These are phyloP conservation scores for Emericellopsis cladophorae DNA, from an alignment of 2,329 filamentous ascomycete species.

Conservation along the genomic window DNA sequence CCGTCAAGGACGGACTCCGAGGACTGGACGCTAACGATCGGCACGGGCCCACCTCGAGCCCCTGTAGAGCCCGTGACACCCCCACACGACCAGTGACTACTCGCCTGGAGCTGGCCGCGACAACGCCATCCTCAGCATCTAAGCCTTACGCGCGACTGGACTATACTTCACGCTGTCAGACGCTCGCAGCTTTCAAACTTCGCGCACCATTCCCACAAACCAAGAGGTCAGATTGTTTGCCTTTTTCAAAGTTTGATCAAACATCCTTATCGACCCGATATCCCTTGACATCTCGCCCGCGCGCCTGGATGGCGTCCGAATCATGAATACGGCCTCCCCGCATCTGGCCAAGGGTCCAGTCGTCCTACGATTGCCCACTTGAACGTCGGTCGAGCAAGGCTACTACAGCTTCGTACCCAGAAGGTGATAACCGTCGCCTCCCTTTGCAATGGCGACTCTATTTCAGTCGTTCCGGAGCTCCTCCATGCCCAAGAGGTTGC, in stretches of 20 bases:
- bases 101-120: too few species aligned
- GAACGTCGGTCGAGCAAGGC: conserved; percentile 12
- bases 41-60: too few species aligned
- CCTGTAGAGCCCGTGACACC: conserved; percentile 1
- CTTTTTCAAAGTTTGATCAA: too few species aligned
- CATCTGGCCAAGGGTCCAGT: conserved; percentile 19
- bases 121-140: too few species aligned
- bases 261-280: neutral
- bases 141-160: too few species aligned
- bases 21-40: too few species aligned
- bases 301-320: conserved; percentile 6
- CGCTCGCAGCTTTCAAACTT: too few species aligned
- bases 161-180: too few species aligned
- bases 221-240: too few species aligned
- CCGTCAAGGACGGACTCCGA: too few species aligned
- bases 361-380: too few species aligned
- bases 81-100: neutral
- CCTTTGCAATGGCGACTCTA: conserved; percentile 54
- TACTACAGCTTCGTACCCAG: conserved; percentile 12
- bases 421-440: neutral
- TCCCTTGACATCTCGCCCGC: neutral
- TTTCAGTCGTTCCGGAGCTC: conserved; percentile 53
- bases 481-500: conserved; percentile 76
- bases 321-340: conserved; percentile 19
- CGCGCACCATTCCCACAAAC: too few species aligned